Conservation (phyloP, 176 grass and related monocot species). For the Olyra latifolia region DNA sequence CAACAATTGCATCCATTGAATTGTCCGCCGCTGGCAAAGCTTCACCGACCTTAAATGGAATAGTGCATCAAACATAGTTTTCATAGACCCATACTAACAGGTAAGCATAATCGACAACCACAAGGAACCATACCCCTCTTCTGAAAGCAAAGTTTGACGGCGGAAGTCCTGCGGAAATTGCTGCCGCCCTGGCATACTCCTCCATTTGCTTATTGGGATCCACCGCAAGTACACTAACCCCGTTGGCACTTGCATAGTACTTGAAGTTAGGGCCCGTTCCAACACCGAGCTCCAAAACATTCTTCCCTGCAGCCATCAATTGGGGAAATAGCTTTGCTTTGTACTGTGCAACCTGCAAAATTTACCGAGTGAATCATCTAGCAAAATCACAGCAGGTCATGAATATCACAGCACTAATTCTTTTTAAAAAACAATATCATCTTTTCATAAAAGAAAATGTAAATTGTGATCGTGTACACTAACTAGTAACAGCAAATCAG, state of each 20-base stretch:
- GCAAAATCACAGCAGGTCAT: not conserved
- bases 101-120: not conserved
- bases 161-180: slow-evolving; percentile 57
- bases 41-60: slow-evolving; percentile 76
- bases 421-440: not conserved
- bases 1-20: slow-evolving; percentile 81
- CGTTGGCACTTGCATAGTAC: slow-evolving; percentile 55
- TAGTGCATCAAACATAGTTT: not conserved
- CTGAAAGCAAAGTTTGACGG: slow-evolving; percentile 59
- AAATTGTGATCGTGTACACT: not conserved
- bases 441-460: not conserved
- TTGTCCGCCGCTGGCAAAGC: slow-evolving; percentile 65
- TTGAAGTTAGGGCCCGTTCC: slow-evolving; percentile 86
- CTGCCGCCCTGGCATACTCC: slow-evolving; percentile 64
- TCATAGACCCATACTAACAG: not conserved
- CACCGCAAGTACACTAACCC: slow-evolving; percentile 54
- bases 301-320: slow-evolving; percentile 33
- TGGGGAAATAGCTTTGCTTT: slow-evolving; percentile 74
- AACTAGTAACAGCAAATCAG: not conserved
- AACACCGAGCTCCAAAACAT: slow-evolving; percentile 75
- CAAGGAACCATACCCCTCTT: slow-evolving; percentile 60
- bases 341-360: slow-evolving; percentile 76
- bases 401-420: not conserved
- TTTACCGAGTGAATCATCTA: slow-evolving; percentile 29
- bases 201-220: slow-evolving; percentile 94